A percentile compares a stretch with the other conserved stretches of the same genome.
phyloP scores from a whole-genome alignment of 2,329 filamentous ascomycete genomes.

The Endothia cerciana region DNA sequence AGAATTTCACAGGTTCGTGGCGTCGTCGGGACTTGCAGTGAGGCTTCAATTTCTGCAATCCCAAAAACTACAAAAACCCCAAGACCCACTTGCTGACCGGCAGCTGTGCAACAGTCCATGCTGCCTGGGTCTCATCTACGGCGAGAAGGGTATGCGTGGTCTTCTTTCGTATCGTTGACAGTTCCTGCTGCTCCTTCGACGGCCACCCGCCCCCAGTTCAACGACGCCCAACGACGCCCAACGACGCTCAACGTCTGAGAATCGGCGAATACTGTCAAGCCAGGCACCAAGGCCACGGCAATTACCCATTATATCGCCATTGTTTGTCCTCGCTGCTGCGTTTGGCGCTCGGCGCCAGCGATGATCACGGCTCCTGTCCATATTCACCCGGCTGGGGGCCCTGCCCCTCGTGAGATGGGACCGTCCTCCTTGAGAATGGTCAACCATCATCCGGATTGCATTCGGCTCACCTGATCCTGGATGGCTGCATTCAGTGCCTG shows the following conservation, averaged over 20 bases:
- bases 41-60: neutral
- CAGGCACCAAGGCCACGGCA: neutral
- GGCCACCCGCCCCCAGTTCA: neutral
- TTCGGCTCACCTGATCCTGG: slow-evolving; percentile 17
- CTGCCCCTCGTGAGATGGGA: neutral
- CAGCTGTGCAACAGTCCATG: neutral
- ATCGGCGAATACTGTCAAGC: neutral
- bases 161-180: neutral
- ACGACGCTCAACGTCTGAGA: slow-evolving; percentile 4
- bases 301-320: slow-evolving; percentile 1
- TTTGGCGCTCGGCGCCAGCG: neutral
- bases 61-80: neutral
- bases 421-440: neutral
- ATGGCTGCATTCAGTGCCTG: slow-evolving; percentile 26
- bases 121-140: neutral
- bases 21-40: neutral
- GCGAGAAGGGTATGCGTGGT: slow-evolving; percentile 9
- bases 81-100: neutral
- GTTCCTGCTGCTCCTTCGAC: neutral
- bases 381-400: neutral
- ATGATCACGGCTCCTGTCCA: neutral
- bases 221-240: neutral
- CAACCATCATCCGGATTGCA: slow-evolving; percentile 14
- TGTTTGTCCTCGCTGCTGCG: neutral
- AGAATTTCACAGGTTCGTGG: neutral